These are phyloP conservation scores for Globisporangium parvum DNA, from an alignment of 352 stramenopile genomes.

Conservation along the genomic window DNA sequence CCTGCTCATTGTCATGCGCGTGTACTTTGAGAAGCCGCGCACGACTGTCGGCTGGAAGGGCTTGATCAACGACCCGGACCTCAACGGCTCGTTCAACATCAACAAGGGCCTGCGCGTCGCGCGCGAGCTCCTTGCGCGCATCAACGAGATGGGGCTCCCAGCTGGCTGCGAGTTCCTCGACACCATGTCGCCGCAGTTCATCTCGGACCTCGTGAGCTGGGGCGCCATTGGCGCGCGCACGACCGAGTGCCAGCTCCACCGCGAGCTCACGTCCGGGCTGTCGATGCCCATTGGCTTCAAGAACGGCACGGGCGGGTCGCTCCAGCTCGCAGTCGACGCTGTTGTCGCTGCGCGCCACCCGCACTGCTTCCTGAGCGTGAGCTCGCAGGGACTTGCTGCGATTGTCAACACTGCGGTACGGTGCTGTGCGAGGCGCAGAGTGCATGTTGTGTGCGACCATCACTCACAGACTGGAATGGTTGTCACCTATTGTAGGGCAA, in stretches of 20 bases:
- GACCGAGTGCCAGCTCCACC: conserved; percentile 87
- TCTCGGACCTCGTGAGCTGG: conserved; percentile 86
- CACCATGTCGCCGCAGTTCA: conserved; percentile 90
- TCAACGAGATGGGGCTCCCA: conserved; percentile 84
- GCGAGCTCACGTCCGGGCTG: conserved; percentile 84
- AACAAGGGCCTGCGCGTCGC: conserved; percentile 86
- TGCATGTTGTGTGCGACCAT: neutral
- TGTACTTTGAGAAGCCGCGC: conserved; percentile 90
- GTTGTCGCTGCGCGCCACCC: conserved; percentile 76
- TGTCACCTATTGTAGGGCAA: conserved; percentile 41
- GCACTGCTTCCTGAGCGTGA: conserved; percentile 88
- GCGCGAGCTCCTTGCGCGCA: conserved; percentile 73
- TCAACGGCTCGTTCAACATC: conserved; percentile 89
- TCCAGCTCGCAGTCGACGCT: conserved; percentile 84
- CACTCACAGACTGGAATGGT: neutral
- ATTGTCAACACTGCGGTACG: conserved; percentile 78
- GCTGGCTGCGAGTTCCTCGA: conserved; percentile 86
- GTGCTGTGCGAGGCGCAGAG: no score
- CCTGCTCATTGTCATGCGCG: conserved; percentile 86
- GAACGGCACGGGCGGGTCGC: conserved; percentile 82
- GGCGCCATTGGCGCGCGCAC: conserved; percentile 87
- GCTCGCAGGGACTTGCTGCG: conserved; percentile 76
- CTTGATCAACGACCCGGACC: conserved; percentile 88
- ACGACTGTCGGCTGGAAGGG: conserved; percentile 89
- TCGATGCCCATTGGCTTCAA: conserved; percentile 92